phyloP scores from a whole-genome alignment of 2,329 filamentous ascomycete species.

The Fusarium hostae region DNA sequence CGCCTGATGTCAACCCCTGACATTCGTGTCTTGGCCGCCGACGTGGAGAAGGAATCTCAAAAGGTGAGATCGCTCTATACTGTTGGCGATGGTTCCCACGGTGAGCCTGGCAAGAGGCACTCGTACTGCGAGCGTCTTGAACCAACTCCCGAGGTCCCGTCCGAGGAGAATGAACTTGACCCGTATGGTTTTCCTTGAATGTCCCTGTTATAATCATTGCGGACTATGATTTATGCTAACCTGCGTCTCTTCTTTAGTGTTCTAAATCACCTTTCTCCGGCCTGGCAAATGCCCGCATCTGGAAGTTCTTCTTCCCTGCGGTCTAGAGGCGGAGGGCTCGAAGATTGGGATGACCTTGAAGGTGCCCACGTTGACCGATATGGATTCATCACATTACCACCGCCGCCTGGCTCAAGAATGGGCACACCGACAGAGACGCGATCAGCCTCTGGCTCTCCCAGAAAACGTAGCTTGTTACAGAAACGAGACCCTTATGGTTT shows the following conservation, averaged over 20 bases:
- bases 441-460: slow-evolving; percentile 57
- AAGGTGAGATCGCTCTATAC: slow-evolving; percentile 75
- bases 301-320: slow-evolving; percentile 57
- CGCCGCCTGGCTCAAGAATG: slow-evolving; percentile 55
- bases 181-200: slow-evolving; percentile 66
- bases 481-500: slow-evolving; percentile 51
- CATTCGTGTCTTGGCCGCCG: slow-evolving; percentile 64
- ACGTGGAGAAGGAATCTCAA: slow-evolving; percentile 71
- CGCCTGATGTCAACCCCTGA: slow-evolving; percentile 52
- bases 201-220: slow-evolving; percentile 38
- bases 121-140: slow-evolving; percentile 61
- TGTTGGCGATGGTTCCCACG: slow-evolving; percentile 63
- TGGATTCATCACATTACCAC: slow-evolving; percentile 69
- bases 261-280: slow-evolving; percentile 47
- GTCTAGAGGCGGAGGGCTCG: slow-evolving; percentile 64
- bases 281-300: slow-evolving; percentile 54
- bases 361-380: slow-evolving; percentile 73
- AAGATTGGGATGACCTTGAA: slow-evolving; percentile 75
- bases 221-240: slow-evolving; percentile 48
- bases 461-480: slow-evolving; percentile 57
- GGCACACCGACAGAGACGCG: slow-evolving; percentile 55
- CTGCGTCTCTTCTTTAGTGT: slow-evolving; percentile 37
- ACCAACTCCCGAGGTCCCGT: slow-evolving; percentile 62
- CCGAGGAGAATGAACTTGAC: slow-evolving; percentile 64
- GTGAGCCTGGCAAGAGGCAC: slow-evolving; percentile 62